Evolutionary conservation across 352 stramenopile genomes (phyloP).

Genomic region (Phytophthora pisi): DNA sequence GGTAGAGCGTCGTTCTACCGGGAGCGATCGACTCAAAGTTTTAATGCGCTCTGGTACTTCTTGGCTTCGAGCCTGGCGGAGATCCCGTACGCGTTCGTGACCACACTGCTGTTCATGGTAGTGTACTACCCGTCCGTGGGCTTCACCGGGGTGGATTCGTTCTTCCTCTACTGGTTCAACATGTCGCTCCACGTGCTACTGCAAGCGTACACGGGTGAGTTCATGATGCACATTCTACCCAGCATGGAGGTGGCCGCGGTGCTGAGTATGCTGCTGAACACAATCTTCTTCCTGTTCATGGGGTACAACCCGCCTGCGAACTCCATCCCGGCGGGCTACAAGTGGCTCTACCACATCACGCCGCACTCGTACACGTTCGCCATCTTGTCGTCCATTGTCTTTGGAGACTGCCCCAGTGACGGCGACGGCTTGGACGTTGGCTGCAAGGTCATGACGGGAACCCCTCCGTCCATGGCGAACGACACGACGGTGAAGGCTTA

Average conservation of each 20-base stretch:
- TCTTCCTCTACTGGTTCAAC: slow-evolving; percentile 27
- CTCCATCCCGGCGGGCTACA: slow-evolving; percentile 23
- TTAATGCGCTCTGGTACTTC: slow-evolving; percentile 71
- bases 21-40: slow-evolving; percentile 85
- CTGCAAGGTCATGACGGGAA: slow-evolving; percentile 15
- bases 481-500: slow-evolving; percentile 21
- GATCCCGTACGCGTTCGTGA: slow-evolving; percentile 21
- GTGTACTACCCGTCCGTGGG: slow-evolving; percentile 17
- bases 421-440: neutral
- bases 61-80: slow-evolving; percentile 36
- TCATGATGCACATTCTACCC: slow-evolving; percentile 20
- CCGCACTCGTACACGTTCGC: slow-evolving; percentile 24
- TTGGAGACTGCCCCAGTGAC: slow-evolving; percentile 13
- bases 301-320: slow-evolving; percentile 25
- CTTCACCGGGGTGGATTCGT: slow-evolving; percentile 13
- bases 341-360: slow-evolving; percentile 28
- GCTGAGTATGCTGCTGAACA: slow-evolving; percentile 20
- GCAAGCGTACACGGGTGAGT: slow-evolving; percentile 24
- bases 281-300: slow-evolving; percentile 29
- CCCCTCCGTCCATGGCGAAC: slow-evolving; percentile 4
- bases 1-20: slow-evolving; percentile 72
- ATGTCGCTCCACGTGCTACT: slow-evolving; percentile 26
- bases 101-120: slow-evolving; percentile 13
- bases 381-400: slow-evolving; percentile 14
- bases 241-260: slow-evolving; percentile 22